phyloP scores from a whole-genome alignment of 1,139 yeast genomes.

The Debaryomycetaceae sp. region DNA sequence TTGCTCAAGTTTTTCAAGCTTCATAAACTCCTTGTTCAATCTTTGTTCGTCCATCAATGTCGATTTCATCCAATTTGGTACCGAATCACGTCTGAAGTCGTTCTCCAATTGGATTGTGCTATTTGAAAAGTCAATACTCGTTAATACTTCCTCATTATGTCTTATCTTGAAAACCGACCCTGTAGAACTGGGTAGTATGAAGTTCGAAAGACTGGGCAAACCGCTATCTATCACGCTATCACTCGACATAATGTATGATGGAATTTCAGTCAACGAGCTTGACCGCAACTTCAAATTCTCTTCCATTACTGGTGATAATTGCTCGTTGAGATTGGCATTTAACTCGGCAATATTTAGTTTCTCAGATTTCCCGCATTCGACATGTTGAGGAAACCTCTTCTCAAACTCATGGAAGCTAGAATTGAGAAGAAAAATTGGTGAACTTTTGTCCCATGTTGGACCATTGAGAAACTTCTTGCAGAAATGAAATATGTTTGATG shows the following conservation, averaged over 20 bases:
- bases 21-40: constrained; percentile 23
- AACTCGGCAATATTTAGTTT: background rate
- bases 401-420: constrained; percentile 32
- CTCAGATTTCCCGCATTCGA: constrained; percentile 5
- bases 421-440: constrained; percentile 28
- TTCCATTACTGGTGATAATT: constrained; percentile 6
- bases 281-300: constrained; percentile 5
- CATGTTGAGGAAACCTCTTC: constrained; percentile 9
- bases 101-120: constrained; percentile 10
- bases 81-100: constrained; percentile 7
- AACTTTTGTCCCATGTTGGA: constrained; percentile 22
- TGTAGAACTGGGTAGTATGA: constrained; percentile 22
- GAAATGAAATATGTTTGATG: constrained; percentile 43
- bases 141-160: constrained; percentile 38
- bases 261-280: constrained; percentile 8
- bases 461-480: constrained; percentile 46
- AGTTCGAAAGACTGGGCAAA: constrained; percentile 29
- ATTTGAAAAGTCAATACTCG: constrained; percentile 4
- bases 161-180: constrained; percentile 31
- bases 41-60: constrained; percentile 14
- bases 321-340: constrained; percentile 1
- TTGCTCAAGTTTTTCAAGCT: constrained; percentile 30
- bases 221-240: background rate
- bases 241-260: background rate
- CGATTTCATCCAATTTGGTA: constrained; percentile 24